Conservation (phyloP, 176 grass and related monocot species). For the Juncus effusus region DNA sequence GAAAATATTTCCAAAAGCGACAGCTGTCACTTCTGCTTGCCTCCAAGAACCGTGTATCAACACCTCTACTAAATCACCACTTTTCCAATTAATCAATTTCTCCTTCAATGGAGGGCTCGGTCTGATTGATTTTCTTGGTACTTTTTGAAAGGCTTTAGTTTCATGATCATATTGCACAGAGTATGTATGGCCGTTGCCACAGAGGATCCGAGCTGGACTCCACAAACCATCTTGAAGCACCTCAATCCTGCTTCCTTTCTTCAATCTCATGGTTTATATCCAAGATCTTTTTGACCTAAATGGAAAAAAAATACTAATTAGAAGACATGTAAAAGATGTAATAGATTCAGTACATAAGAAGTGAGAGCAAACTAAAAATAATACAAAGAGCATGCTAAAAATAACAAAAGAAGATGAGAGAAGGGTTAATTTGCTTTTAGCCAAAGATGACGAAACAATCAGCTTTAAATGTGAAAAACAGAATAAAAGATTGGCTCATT, state of each 20-base stretch:
- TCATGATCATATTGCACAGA: constrained; percentile 24
- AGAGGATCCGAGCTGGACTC: constrained; percentile 50
- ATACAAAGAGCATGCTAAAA: not conserved
- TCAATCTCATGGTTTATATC: constrained; percentile 46
- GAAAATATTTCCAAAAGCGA: constrained; percentile 24
- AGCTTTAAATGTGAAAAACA: not conserved
- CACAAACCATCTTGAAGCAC: constrained; percentile 40
- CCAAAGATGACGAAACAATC: not conserved
- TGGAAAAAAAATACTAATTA: not conserved
- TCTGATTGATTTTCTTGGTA: constrained; percentile 45
- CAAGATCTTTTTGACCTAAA: not conserved
- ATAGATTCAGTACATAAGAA: too few relatives aligned
- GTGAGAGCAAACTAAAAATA: not conserved
- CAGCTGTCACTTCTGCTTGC: constrained; percentile 15
- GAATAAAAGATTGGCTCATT: too few relatives aligned
- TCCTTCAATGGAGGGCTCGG: constrained; percentile 34
- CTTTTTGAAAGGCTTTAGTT: constrained; percentile 15
- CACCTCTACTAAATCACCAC: constrained; percentile 51
- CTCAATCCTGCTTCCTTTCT: constrained; percentile 43
- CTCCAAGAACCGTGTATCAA: constrained; percentile 47
- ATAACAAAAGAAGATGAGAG: not conserved
- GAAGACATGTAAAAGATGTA: too few relatives aligned
- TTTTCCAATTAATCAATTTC: constrained; percentile 22
- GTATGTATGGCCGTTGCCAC: constrained; percentile 63
- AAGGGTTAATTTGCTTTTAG: not conserved